Percentiles rank a stretch among this genome's conserved stretches.
These are phyloP conservation scores for Mariannaea elegans DNA, from an alignment of 2,329 filamentous ascomycete genomes.

Conservation along the genomic window DNA sequence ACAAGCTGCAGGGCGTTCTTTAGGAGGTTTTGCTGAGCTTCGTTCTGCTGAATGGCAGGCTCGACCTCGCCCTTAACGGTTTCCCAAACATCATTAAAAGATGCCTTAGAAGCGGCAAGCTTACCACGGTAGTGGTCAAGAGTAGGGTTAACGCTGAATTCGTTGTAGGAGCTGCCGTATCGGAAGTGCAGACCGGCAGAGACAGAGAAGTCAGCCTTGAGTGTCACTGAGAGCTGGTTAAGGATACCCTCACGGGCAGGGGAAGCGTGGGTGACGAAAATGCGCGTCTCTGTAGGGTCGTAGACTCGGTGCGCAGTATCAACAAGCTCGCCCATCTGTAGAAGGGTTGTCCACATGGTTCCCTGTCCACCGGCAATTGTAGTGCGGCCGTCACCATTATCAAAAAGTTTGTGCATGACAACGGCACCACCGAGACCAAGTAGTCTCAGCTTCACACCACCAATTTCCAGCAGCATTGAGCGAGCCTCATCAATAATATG, in stretches of 20 bases:
- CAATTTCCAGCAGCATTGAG: conserved; percentile 92
- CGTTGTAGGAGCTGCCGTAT: conserved; percentile 99
- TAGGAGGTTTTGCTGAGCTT: conserved; percentile 90
- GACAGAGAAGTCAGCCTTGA: conserved; percentile 98
- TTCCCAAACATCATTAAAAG: conserved; percentile 99
- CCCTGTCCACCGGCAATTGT: conserved; percentile 98
- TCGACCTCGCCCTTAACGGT: conserved; percentile 97
- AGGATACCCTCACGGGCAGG: conserved; percentile 95
- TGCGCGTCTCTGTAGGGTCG: conserved; percentile 94
- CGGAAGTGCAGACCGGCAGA: conserved; percentile 98
- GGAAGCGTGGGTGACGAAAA: conserved; percentile 97
- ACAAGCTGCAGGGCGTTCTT: conserved; percentile 92
- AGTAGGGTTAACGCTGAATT: conserved; percentile 98
- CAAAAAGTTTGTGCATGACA: conserved; percentile 99
- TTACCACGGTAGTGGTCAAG: conserved; percentile 98
- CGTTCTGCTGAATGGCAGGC: conserved; percentile 91
- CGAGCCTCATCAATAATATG: conserved; percentile 99
- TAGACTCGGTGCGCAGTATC: conserved; percentile 98
- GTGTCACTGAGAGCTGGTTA: conserved; percentile 95
- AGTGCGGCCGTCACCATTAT: conserved; percentile 96
- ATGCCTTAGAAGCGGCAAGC: conserved; percentile 95
- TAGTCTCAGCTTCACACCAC: conserved; percentile 93
- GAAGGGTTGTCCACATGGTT: conserved; percentile 98
- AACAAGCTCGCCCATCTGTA: conserved; percentile 98
- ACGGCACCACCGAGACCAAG: conserved; percentile 94